Percentiles rank a stretch among this genome's conserved stretches.
Conservation (phyloP, 257 asterid species). For the Scutellaria galericulata region DNA sequence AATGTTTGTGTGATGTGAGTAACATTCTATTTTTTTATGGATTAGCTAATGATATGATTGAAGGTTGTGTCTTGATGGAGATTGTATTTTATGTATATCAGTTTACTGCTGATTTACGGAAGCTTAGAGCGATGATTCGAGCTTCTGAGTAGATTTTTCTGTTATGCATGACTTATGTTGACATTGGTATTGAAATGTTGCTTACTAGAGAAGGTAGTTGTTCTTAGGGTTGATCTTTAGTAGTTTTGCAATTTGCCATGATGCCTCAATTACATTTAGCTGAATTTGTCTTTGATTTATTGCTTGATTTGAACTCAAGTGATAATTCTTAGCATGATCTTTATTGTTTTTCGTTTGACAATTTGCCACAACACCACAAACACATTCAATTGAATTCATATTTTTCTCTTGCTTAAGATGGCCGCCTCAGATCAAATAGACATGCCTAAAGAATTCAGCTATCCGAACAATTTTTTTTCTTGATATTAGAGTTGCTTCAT, state of each 20-base stretch:
- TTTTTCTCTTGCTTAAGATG: too few species aligned
- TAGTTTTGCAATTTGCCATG: background rate
- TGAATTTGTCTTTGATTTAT: background rate
- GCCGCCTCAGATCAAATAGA: too few species aligned
- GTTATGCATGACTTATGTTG: background rate
- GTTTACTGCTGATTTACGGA: background rate
- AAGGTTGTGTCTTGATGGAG: background rate
- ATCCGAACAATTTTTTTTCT: background rate
- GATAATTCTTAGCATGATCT: too few species aligned
- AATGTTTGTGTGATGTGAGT: too few species aligned
- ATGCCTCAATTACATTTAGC: background rate
- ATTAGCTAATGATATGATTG: background rate
- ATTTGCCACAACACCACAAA: too few species aligned
- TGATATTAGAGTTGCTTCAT: conserved; percentile 2
- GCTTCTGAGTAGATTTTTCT: background rate
- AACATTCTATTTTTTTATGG: background rate
- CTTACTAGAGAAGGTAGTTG: background rate
- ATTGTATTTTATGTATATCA: background rate
- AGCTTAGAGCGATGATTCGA: conserved; percentile 17
- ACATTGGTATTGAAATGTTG: conserved; percentile 1
- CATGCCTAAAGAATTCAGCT: too few species aligned
- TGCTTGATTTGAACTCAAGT: background rate
- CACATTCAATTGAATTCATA: too few species aligned
- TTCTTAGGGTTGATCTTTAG: background rate
- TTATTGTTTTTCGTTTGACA: too few species aligned